These are phyloP conservation scores for Hemileccinum impolitum DNA, from an alignment of 768 basidiomycete genomes.

Conservation along the genomic window DNA sequence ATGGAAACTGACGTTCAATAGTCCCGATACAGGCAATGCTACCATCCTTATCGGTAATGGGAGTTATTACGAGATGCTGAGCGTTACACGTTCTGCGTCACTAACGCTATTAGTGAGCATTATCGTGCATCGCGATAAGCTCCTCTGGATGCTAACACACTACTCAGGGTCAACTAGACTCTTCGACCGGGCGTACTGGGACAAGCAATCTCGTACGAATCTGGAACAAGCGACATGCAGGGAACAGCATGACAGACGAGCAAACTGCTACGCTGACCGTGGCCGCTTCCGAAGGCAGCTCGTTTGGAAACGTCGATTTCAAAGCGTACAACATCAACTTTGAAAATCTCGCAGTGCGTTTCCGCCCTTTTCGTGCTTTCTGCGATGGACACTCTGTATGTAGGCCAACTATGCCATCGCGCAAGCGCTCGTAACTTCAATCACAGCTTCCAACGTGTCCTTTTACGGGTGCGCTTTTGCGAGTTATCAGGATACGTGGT, in stretches of 20 bases:
- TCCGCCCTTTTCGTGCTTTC: too few relatives aligned
- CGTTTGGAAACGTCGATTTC: neutral
- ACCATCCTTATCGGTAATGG: conserved; percentile 57
- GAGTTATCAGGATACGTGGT: conserved; percentile 45
- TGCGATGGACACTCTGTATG: too few relatives aligned
- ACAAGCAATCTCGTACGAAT: conserved; percentile 47
- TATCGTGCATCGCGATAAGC: neutral
- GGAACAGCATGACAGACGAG: conserved; percentile 49
- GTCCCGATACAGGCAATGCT: conserved; percentile 38
- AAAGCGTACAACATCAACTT: neutral
- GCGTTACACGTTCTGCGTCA: conserved; percentile 52
- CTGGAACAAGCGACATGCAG: conserved; percentile 45
- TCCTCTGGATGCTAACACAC: neutral
- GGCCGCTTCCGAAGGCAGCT: conserved; percentile 31
- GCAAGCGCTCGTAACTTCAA: conserved; percentile 59
- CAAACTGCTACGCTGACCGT: conserved; percentile 57
- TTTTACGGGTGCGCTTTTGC: conserved; percentile 34
- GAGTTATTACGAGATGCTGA: conserved; percentile 57
- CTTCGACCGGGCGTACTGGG: conserved; percentile 29
- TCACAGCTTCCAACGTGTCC: conserved; percentile 63
- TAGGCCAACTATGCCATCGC: conserved; percentile 55
- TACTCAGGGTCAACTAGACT: conserved; percentile 48
- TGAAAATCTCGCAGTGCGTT: neutral
- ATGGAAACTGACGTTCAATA: conserved; percentile 19
- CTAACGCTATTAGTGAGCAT: conserved; percentile 51